phyloP scores from a whole-genome alignment of 192 early-diverging fungal species.

The Gonapodya prolifera region DNA sequence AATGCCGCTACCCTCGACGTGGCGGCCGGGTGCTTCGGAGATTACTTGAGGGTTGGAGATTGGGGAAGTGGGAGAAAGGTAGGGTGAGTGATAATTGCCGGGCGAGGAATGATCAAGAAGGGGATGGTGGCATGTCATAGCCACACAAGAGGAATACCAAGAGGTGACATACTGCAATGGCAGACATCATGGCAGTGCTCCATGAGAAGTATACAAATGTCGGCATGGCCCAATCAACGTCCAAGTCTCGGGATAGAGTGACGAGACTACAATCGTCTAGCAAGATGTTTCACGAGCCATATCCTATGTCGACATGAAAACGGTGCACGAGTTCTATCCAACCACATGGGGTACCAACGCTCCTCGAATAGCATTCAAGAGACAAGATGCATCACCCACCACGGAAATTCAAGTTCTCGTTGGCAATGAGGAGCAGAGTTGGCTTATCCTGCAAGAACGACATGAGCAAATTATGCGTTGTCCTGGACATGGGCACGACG shows the following conservation, averaged over 20 bases:
- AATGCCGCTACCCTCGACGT: slow-evolving; percentile 57
- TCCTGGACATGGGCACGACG: slow-evolving; percentile 67
- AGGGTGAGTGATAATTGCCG: not conserved
- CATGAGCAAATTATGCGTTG: slow-evolving; percentile 78
- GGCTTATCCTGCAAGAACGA: slow-evolving; percentile 88
- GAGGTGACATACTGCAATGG: too few relatives aligned
- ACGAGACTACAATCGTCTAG: too few relatives aligned
- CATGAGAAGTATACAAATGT: too few relatives aligned
- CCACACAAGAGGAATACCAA: too few relatives aligned
- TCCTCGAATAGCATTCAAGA: slow-evolving; percentile 1
- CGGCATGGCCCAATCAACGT: too few relatives aligned
- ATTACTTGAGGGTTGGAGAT: slow-evolving; percentile 9
- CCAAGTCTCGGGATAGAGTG: too few relatives aligned
- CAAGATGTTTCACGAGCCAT: not conserved
- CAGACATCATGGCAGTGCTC: too few relatives aligned
- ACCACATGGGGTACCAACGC: slow-evolving; percentile 14
- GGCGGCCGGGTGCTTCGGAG: slow-evolving; percentile 32
- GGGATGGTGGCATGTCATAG: too few relatives aligned
- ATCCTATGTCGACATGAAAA: not conserved
- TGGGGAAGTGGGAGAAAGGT: not conserved
- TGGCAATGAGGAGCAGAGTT: slow-evolving; percentile 75
- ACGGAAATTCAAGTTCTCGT: slow-evolving; percentile 79
- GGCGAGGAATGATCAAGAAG: not conserved
- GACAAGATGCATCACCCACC: slow-evolving; percentile 10
- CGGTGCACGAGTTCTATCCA: slow-evolving; percentile 12